Percentiles rank a stretch among this genome's conserved stretches.
Evolutionary conservation across 2,329 filamentous ascomycete genomes (phyloP).

Genomic region (Aspergillus neotritici): DNA sequence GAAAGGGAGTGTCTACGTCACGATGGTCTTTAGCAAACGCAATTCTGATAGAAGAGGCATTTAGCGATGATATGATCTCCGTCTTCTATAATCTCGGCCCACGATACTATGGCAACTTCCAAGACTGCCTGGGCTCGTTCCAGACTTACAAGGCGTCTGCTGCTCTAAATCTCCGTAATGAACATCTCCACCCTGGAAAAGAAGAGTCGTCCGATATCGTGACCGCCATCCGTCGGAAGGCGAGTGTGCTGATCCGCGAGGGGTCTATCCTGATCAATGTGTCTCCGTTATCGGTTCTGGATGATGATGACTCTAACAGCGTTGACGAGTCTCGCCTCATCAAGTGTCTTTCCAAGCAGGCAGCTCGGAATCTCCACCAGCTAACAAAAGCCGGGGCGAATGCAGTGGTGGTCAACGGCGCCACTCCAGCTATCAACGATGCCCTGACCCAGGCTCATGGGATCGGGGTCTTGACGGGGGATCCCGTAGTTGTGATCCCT

Average conservation of each 20-base stretch:
- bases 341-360: slow-evolving; percentile 66
- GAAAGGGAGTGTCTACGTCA: slow-evolving; percentile 66
- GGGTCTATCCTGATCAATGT: slow-evolving; percentile 76
- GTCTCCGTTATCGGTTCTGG: slow-evolving; percentile 71
- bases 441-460: slow-evolving; percentile 77
- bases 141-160: slow-evolving; percentile 95
- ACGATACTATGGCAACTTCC: slow-evolving; percentile 90
- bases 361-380: slow-evolving; percentile 62
- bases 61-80: slow-evolving; percentile 86
- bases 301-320: slow-evolving; percentile 69
- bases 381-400: slow-evolving; percentile 69
- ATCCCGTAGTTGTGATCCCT: slow-evolving; percentile 73
- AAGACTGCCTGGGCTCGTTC: slow-evolving; percentile 91
- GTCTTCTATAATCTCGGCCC: slow-evolving; percentile 87
- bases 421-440: slow-evolving; percentile 80
- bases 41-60: slow-evolving; percentile 76
- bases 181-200: slow-evolving; percentile 80
- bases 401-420: slow-evolving; percentile 79
- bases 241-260: slow-evolving; percentile 75
- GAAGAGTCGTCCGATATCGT: slow-evolving; percentile 90
- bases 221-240: slow-evolving; percentile 78
- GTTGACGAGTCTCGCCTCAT: slow-evolving; percentile 68
- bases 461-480: slow-evolving; percentile 73
- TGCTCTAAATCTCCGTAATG: slow-evolving; percentile 82
- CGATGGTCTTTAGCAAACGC: slow-evolving; percentile 87